Evolutionary conservation across 768 basidiomycete species (phyloP).

Genomic region (Tulasnella calospora): DNA sequence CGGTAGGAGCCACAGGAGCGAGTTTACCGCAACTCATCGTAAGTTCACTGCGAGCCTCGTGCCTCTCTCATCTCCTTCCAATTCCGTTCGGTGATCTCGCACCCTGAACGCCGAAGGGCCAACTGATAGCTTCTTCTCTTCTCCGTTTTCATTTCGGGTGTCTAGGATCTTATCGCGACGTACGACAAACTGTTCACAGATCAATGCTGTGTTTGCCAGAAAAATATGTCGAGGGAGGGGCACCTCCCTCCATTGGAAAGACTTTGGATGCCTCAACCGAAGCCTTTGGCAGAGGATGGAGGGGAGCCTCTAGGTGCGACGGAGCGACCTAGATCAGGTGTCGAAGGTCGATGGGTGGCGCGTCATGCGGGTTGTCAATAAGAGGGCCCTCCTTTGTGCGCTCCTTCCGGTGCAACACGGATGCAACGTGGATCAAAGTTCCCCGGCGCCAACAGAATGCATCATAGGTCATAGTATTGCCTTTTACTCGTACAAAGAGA

Average conservation of each 20-base stretch:
- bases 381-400: background rate
- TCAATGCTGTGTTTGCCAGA: background rate
- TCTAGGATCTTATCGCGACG: background rate
- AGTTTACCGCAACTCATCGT: constrained; percentile 9
- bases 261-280: background rate
- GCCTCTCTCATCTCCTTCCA: background rate
- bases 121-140: background rate
- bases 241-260: background rate
- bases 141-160: background rate
- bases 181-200: background rate
- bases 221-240: background rate
- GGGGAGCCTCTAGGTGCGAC: background rate
- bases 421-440: background rate
- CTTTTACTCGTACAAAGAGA: background rate
- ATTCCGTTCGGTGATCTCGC: background rate
- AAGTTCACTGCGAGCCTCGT: background rate
- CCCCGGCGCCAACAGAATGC: background rate
- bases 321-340: background rate
- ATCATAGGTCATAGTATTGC: background rate
- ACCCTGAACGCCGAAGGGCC: background rate
- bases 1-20: background rate
- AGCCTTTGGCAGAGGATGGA: background rate
- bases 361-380: background rate
- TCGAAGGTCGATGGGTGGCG: background rate
- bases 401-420: background rate